Conservation (phyloP, 495 filamentous ascomycete species). For the Ascodesmis nigricans region DNA sequence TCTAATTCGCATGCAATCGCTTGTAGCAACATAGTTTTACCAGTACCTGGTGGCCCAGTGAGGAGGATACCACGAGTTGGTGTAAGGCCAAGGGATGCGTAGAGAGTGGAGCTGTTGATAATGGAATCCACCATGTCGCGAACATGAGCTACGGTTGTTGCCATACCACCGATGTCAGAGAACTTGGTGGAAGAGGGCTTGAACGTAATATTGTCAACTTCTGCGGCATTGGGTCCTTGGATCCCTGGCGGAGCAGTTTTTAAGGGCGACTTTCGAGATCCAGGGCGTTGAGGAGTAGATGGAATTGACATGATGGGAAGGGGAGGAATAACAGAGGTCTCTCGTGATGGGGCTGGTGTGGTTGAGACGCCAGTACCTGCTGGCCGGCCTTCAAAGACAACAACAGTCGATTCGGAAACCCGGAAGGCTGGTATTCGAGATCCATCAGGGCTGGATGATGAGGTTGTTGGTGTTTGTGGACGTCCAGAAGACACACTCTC, state of each 20-base stretch:
- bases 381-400: too few species aligned
- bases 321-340: too few species aligned
- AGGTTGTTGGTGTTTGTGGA: too few species aligned
- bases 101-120: conserved; percentile 1
- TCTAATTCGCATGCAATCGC: conserved; percentile 28
- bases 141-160: conserved; percentile 12
- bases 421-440: too few species aligned
- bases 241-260: conserved; percentile 6
- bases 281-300: too few species aligned
- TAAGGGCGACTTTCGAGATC: too few species aligned
- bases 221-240: not conserved
- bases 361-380: too few species aligned
- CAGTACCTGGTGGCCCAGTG: conserved; percentile 32
- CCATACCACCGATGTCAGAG: conserved; percentile 21
- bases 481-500: too few species aligned
- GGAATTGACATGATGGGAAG: too few species aligned
- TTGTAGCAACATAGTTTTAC: conserved; percentile 37
- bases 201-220: conserved; percentile 4
- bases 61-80: conserved; percentile 21
- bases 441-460: too few species aligned
- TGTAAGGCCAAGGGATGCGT: conserved; percentile 10
- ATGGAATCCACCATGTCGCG: conserved; percentile 2
- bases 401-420: too few species aligned
- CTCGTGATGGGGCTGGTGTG: too few species aligned
- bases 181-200: conserved; percentile 24